phyloP scores from a whole-genome alignment of 768 basidiomycete species.

The Trametes coccinea region DNA sequence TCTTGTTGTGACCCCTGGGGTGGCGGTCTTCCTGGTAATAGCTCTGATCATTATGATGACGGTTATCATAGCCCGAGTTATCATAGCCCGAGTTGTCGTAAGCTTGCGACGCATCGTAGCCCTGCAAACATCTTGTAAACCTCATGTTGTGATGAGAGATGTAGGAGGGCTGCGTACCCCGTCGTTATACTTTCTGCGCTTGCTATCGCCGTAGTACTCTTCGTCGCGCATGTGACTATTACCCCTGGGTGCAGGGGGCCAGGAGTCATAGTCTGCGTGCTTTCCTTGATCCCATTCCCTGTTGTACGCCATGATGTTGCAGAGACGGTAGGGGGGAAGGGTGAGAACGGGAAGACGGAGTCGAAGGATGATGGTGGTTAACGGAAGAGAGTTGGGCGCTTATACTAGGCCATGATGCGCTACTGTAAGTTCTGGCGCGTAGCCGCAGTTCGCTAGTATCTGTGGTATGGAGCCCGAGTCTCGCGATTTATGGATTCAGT shows the following conservation, averaged over 20 bases:
- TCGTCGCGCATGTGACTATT: conserved; percentile 64
- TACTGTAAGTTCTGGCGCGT: too few relatives aligned
- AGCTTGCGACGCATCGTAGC: conserved; percentile 48
- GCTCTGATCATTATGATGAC: conserved; percentile 43
- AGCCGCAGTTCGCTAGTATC: too few relatives aligned
- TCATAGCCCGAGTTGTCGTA: conserved; percentile 37
- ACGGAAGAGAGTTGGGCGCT: conserved; percentile 25
- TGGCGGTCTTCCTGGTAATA: conserved; percentile 52
- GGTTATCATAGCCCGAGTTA: conserved; percentile 38
- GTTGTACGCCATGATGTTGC: conserved; percentile 64
- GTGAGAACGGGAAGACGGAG: conserved; percentile 19
- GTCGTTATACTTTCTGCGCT: conserved; percentile 77
- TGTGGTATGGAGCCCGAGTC: too few relatives aligned
- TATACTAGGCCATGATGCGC: conserved; percentile 14
- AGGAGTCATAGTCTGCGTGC: conserved; percentile 38
- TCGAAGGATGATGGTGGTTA: conserved; percentile 25
- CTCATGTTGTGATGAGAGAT: too few relatives aligned
- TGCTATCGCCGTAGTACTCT: conserved; percentile 67
- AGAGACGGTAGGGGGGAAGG: conserved; percentile 13
- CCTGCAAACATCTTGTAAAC: conserved; percentile 35
- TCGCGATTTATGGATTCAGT: too few relatives aligned
- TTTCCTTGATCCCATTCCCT: conserved; percentile 89
- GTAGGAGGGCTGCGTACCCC: conserved; percentile 48
- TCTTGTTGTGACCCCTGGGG: conserved; percentile 50
- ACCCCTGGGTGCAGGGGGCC: conserved; percentile 41